Percentiles rank a stretch among this genome's conserved stretches.
Evolutionary conservation across 2,329 filamentous ascomycete genomes (phyloP).

Genomic region (Beauveria sp.): DNA sequence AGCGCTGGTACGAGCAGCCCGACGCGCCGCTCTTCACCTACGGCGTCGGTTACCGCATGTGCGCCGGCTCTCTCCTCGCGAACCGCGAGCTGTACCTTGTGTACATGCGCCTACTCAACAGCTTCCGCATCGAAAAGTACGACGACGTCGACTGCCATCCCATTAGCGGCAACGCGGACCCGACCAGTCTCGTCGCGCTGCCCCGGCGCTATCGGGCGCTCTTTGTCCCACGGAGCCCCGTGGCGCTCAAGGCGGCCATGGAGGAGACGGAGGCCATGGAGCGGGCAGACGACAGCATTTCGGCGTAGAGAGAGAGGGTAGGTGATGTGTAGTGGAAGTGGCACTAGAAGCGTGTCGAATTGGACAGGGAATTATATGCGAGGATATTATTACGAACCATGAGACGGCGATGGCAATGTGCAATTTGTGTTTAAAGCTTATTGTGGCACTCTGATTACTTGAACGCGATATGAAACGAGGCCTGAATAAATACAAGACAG

Average conservation of each 20-base stretch:
- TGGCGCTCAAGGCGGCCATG: slow-evolving; percentile 9
- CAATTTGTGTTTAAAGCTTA: no score
- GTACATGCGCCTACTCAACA: slow-evolving; percentile 54
- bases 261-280: slow-evolving; percentile 8
- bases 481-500: no score
- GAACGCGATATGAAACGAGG: no score
- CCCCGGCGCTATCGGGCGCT: slow-evolving; percentile 49
- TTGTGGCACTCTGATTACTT: no score
- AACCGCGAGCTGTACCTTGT: slow-evolving; percentile 59
- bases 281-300: not conserved
- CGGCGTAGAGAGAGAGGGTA: not conserved
- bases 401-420: no score
- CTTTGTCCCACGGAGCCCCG: slow-evolving; percentile 43
- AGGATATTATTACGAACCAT: no score
- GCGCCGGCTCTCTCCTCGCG: slow-evolving; percentile 52
- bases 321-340: no score
- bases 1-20: slow-evolving; percentile 55
- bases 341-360: no score
- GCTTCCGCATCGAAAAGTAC: slow-evolving; percentile 49
- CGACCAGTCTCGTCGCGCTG: slow-evolving; percentile 54
- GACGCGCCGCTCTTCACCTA: slow-evolving; percentile 56
- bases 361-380: no score
- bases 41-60: slow-evolving; percentile 57
- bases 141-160: slow-evolving; percentile 52
- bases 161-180: slow-evolving; percentile 50